Percentiles rank a stretch among this genome's conserved stretches.
phyloP scores from a whole-genome alignment of 441 rosid genomes.

The Eutrema salsugineum region DNA sequence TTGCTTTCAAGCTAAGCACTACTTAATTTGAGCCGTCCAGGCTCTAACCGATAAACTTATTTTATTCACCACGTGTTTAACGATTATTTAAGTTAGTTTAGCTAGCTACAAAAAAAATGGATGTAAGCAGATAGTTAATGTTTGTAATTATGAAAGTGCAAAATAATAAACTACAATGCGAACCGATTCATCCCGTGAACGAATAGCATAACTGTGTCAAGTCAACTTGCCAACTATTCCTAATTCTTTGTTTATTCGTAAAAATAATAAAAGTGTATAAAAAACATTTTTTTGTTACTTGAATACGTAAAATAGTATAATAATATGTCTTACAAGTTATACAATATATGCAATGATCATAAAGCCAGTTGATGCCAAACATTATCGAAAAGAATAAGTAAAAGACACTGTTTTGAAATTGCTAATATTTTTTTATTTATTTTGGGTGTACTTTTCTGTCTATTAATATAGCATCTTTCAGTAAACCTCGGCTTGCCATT shows the following conservation, averaged over 20 bases:
- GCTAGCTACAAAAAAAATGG: too few species aligned
- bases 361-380: background rate
- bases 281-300: background rate
- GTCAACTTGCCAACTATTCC: conserved; percentile 2
- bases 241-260: background rate
- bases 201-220: background rate
- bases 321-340: background rate
- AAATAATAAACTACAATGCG: background rate
- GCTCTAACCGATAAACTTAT: too few species aligned
- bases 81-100: too few species aligned
- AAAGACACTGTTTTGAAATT: background rate
- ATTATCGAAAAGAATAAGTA: background rate
- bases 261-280: background rate
- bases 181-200: background rate
- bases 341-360: background rate
- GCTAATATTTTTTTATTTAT: background rate
- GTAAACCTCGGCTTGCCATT: background rate
- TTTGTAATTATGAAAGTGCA: background rate
- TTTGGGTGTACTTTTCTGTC: background rate
- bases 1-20: too few species aligned
- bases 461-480: background rate
- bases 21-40: too few species aligned
- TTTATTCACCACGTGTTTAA: background rate
- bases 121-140: background rate
- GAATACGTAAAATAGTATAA: background rate